Evolutionary conservation across 345 rosid species (phyloP).

Genomic region (Salix brachista): DNA sequence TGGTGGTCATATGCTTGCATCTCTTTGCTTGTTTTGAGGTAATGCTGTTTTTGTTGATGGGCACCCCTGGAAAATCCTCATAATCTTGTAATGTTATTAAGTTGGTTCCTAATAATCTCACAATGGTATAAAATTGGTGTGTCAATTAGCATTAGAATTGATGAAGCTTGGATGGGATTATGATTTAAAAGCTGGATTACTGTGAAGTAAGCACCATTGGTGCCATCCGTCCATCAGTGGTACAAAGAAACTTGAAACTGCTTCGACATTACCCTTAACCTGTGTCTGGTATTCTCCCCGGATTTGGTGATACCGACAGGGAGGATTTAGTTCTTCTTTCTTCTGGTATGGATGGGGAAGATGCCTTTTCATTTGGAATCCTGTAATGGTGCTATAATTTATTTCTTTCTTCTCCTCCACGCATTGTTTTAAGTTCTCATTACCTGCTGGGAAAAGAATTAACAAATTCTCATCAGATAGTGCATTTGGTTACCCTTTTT

Average conservation of each 20-base stretch:
- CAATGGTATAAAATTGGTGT: conserved; percentile 1
- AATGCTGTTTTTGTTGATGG: conserved; percentile 41
- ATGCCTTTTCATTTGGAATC: neutral
- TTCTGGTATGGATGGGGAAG: conserved; percentile 8
- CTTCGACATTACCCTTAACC: neutral
- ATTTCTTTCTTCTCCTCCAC: conserved; percentile 11
- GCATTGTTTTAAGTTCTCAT: conserved; percentile 14
- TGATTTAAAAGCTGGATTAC: conserved; percentile 40
- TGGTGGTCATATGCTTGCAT: conserved; percentile 49
- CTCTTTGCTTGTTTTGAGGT: conserved; percentile 49
- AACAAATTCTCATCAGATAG: neutral
- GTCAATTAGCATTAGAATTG: conserved; percentile 26
- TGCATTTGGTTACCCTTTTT: conserved; percentile 8
- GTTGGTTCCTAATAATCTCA: neutral
- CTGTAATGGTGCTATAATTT: conserved; percentile 1
- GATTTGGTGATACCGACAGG: conserved; percentile 13
- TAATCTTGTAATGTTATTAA: conserved; percentile 14
- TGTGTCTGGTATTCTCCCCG: conserved; percentile 6
- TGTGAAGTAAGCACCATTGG: conserved; percentile 28
- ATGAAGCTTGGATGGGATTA: conserved; percentile 30
- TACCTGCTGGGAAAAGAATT: conserved; percentile 15
- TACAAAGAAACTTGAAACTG: conserved; percentile 17
- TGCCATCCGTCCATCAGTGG: conserved; percentile 25
- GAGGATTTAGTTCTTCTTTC: conserved; percentile 10
- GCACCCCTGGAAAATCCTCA: conserved; percentile 23